phyloP scores from a whole-genome alignment of 768 basidiomycete genomes.

The Chalciporus piperatus region DNA sequence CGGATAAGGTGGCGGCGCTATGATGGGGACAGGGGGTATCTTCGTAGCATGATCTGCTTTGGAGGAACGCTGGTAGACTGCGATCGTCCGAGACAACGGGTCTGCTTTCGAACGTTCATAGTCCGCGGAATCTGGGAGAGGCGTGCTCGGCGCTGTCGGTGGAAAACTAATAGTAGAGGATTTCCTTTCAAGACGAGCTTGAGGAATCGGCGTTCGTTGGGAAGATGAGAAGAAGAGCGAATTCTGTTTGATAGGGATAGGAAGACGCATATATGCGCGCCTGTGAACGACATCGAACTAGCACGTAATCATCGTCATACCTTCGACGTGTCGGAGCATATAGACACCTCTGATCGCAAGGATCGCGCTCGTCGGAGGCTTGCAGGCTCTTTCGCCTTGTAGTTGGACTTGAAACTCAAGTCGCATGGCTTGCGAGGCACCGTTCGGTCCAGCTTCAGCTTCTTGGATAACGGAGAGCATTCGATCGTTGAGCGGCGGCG shows the following conservation, averaged over 20 bases:
- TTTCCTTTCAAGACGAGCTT: background rate
- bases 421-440: background rate
- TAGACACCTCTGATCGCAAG: constrained; percentile 30
- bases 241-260: constrained; percentile 5
- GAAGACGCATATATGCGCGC: constrained; percentile 9
- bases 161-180: background rate
- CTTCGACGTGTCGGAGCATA: constrained; percentile 7
- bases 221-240: constrained; percentile 5
- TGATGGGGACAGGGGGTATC: constrained; percentile 43
- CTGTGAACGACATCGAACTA: background rate
- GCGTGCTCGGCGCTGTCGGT: constrained; percentile 26
- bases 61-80: constrained; percentile 3
- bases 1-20: constrained; percentile 47
- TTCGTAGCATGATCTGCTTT: background rate
- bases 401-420: constrained; percentile 3
- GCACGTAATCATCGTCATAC: background rate
- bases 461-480: constrained; percentile 11
- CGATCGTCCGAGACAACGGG: constrained; percentile 22
- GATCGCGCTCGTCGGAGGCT: constrained; percentile 42
- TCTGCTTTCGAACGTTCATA: constrained; percentile 23
- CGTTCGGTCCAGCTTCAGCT: constrained; percentile 11
- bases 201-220: background rate
- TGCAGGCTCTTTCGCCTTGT: constrained; percentile 33
- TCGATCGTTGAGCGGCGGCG: constrained; percentile 12
- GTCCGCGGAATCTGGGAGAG: constrained; percentile 21